Percentiles rank a stretch among this genome's conserved stretches.
phyloP scores from a whole-genome alignment of 306 rosid species.

The Castanea mollissima region DNA sequence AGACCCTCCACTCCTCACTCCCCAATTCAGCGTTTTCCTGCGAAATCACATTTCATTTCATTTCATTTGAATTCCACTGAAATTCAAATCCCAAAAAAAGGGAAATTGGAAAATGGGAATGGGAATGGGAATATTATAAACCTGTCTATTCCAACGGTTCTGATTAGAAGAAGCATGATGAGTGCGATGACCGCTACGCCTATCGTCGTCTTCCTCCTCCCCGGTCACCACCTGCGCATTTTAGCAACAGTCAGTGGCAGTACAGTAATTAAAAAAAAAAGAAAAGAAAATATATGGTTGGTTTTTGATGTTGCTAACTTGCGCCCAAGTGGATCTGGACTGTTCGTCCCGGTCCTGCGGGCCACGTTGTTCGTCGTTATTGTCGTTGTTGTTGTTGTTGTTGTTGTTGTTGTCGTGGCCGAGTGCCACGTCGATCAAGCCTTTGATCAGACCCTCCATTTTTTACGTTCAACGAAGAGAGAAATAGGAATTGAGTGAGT shows the following conservation, averaged over 20 bases:
- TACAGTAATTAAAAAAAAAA: neutral
- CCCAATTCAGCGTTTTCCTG: conserved; percentile 42
- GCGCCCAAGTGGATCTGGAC: conserved; percentile 80
- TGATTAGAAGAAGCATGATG: conserved; percentile 13
- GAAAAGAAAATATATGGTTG: neutral
- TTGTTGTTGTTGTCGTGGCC: conserved; percentile 27
- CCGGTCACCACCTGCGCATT: conserved; percentile 62
- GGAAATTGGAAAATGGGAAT: neutral
- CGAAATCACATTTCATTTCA: conserved; percentile 8
- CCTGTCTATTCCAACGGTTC: conserved; percentile 38
- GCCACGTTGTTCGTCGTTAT: conserved; percentile 22
- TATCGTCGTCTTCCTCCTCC: conserved; percentile 20
- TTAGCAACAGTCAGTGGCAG: neutral
- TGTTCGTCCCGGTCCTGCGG: conserved; percentile 44
- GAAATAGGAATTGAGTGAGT: neutral
- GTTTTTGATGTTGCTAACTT: conserved; percentile 15
- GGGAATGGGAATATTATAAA: conserved; percentile 8
- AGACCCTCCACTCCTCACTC: conserved; percentile 33
- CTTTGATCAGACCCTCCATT: conserved; percentile 86
- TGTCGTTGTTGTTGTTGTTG: neutral
- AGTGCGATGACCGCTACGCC: conserved; percentile 32
- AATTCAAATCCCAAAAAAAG: too few relatives aligned
- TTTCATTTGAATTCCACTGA: neutral
- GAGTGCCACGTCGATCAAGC: conserved; percentile 48
- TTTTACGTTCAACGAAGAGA: neutral